Percentiles rank a stretch among this genome's conserved stretches.
These are phyloP conservation scores for Pyrenochaeta sp. DNA, from an alignment of 2,329 filamentous ascomycete species.

Conservation along the genomic window DNA sequence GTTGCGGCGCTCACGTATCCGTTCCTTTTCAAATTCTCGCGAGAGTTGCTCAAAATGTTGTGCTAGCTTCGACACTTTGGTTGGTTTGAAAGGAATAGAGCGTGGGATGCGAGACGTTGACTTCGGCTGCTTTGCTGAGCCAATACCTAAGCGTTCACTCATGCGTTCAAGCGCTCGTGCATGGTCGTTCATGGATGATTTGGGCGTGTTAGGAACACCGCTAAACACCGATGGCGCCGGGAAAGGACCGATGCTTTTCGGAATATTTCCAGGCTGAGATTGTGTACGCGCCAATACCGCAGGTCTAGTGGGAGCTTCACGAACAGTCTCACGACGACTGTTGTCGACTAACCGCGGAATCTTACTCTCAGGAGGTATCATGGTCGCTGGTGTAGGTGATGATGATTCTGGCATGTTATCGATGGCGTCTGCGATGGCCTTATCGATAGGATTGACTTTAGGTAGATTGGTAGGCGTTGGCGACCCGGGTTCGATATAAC, in stretches of 20 bases:
- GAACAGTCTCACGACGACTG: slow-evolving; percentile 41
- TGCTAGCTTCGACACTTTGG: slow-evolving; percentile 88
- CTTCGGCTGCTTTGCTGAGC: slow-evolving; percentile 67
- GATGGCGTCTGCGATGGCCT: slow-evolving; percentile 41
- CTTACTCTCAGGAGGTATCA: slow-evolving; percentile 40
- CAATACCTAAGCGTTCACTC: slow-evolving; percentile 73
- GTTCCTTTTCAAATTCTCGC: slow-evolving; percentile 94
- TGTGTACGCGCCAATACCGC: slow-evolving; percentile 40
- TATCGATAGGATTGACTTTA: slow-evolving; percentile 46
- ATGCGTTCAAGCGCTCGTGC: slow-evolving; percentile 69
- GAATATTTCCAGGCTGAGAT: slow-evolving; percentile 44
- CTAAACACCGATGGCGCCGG: slow-evolving; percentile 23
- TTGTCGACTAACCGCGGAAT: slow-evolving; percentile 49
- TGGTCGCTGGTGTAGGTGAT: slow-evolving; percentile 22
- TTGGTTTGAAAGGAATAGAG: slow-evolving; percentile 74
- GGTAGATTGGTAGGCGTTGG: slow-evolving; percentile 38
- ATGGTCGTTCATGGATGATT: slow-evolving; percentile 43
- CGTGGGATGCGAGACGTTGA: slow-evolving; percentile 78
- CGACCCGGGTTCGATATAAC: slow-evolving; percentile 30
- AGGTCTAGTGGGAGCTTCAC: slow-evolving; percentile 38
- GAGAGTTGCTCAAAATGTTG: slow-evolving; percentile 97
- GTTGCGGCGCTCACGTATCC: slow-evolving; percentile 83
- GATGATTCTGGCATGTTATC: slow-evolving; percentile 44
- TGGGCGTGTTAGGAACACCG: slow-evolving; percentile 27
- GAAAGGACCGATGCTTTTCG: slow-evolving; percentile 28